These are phyloP conservation scores for Fraxinus platypoda DNA, from an alignment of 305 asterid species.

Conservation along the genomic window DNA sequence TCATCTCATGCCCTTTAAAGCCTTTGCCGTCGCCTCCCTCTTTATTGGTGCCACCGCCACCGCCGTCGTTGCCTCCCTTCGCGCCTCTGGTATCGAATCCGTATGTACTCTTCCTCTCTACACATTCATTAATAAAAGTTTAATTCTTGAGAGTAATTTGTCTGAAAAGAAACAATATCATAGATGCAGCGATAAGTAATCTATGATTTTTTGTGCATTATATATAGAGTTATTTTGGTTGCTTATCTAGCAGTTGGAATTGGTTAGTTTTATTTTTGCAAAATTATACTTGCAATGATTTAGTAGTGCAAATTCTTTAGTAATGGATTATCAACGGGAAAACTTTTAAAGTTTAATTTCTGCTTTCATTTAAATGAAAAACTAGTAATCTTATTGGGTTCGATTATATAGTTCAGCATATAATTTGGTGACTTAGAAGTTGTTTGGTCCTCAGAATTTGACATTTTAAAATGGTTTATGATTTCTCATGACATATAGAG, in stretches of 20 bases:
- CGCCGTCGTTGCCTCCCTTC: conserved; percentile 48
- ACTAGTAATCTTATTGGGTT: background rate
- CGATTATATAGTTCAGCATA: background rate
- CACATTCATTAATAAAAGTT: background rate
- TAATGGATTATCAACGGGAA: background rate
- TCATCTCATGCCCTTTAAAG: conserved; percentile 65
- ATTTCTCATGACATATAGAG: background rate
- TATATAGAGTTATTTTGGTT: background rate
- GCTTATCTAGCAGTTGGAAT: background rate
- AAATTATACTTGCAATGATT: background rate
- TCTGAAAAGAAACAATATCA: background rate
- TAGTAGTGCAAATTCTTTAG: background rate
- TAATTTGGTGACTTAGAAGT: background rate
- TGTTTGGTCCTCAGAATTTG: background rate
- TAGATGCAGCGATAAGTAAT: background rate
- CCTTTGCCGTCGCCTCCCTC: conserved; percentile 71
- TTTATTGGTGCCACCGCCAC: conserved; percentile 61
- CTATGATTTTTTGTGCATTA: background rate
- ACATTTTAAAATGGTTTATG: background rate
- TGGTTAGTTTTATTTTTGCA: background rate
- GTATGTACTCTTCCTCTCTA: conserved; percentile 25
- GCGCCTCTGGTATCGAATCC: conserved; percentile 55
- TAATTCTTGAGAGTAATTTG: background rate
- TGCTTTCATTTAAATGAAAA: background rate
- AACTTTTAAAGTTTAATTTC: background rate